A percentile compares a stretch with the other conserved stretches of the same genome.
Conservation (phyloP, 1,284 basidiomycete species). For the Somion occarium region DNA sequence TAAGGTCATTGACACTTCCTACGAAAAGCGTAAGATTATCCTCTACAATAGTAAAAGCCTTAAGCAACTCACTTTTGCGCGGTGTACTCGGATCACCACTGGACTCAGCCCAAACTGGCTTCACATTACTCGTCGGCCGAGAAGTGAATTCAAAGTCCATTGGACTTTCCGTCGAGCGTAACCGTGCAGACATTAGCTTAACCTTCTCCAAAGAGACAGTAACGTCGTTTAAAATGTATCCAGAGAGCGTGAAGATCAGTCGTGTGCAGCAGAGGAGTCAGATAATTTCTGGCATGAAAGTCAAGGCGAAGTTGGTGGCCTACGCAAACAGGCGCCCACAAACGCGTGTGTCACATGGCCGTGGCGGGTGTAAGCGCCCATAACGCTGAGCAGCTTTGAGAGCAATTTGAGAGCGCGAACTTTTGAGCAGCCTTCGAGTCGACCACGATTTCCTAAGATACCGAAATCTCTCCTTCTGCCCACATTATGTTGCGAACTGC, state of each 20-base stretch:
- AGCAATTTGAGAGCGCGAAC: no score
- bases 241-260: no score
- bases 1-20: slow-evolving; percentile 55
- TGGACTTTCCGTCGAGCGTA: slow-evolving; percentile 66
- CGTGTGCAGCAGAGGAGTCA: no score
- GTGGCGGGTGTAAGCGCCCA: no score
- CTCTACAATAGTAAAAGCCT: not conserved
- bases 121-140: slow-evolving; percentile 41
- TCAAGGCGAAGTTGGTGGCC: no score
- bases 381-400: no score
- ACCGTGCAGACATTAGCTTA: not conserved
- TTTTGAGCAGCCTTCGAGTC: no score
- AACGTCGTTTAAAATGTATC: no score
- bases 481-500: slow-evolving; percentile 1
- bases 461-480: not conserved
- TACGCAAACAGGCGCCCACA: slow-evolving; percentile 5
- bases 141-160: slow-evolving; percentile 77
- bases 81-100: slow-evolving; percentile 44
- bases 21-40: slow-evolving; percentile 1
- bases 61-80: slow-evolving; percentile 54
- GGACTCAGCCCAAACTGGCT: slow-evolving; percentile 51
- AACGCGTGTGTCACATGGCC: slow-evolving; percentile 28
- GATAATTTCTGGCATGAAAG: no score
- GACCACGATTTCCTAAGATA: no score
- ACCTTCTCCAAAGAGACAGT: not conserved